These are phyloP conservation scores for Curvularia spicifera DNA, from an alignment of 2,329 filamentous ascomycete genomes.

Conservation along the genomic window DNA sequence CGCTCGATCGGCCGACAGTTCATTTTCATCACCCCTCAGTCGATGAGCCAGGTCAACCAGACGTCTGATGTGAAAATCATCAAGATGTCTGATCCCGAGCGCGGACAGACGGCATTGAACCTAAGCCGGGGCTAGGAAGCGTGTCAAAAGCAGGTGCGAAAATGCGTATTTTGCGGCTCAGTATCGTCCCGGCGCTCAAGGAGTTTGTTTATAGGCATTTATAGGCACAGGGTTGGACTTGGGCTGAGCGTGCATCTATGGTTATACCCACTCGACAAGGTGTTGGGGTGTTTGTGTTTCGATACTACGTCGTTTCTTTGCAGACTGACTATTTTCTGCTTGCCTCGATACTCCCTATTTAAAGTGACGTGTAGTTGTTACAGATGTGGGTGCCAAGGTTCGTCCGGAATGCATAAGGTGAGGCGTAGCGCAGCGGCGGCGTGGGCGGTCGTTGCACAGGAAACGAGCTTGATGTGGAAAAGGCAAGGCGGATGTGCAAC, in stretches of 20 bases:
- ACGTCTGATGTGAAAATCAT: constrained; percentile 77
- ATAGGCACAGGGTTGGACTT: background rate
- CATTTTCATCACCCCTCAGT: constrained; percentile 94
- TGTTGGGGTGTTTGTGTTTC: constrained; percentile 9
- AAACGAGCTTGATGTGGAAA: constrained; percentile 17
- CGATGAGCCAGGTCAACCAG: constrained; percentile 61
- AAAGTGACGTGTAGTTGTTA: background rate
- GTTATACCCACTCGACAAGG: constrained; percentile 29
- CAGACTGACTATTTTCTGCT: background rate
- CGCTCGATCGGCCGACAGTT: constrained; percentile 90
- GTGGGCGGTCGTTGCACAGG: constrained; percentile 23
- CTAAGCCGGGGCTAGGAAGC: constrained; percentile 26
- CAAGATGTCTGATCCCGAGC: constrained; percentile 65
- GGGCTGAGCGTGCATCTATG: constrained; percentile 16
- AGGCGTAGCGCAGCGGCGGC: constrained; percentile 14
- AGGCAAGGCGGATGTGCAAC: constrained; percentile 17
- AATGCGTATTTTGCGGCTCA: background rate
- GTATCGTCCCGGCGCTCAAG: background rate
- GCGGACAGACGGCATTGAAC: constrained; percentile 55
- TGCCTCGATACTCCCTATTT: background rate
- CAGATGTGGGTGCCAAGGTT: background rate
- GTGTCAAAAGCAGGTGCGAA: background rate
- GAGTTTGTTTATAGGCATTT: background rate
- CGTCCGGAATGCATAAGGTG: background rate
- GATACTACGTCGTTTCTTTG: background rate